Base-by-base conservation (phyloP, 2,329 filamentous ascomycete genomes). In the Alternaria sp. region DNA sequence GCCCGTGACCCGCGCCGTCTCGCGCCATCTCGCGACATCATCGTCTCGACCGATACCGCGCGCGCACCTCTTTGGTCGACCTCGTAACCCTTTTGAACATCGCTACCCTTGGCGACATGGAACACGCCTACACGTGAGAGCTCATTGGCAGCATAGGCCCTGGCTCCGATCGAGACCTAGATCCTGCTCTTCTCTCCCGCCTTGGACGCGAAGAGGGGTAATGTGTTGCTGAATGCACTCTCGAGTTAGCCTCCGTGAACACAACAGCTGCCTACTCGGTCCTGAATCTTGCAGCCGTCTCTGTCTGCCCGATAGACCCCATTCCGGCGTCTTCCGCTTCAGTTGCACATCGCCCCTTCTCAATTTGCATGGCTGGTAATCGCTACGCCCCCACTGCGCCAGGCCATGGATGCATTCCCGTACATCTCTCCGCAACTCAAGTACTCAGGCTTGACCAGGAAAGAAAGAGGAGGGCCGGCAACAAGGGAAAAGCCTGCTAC, bases 131-230 rank as follows among this genome's bases (percentile, higher is more conserved):
- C 43, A 60, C 56, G 49, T 60, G 60, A 60, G 44, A 37, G 44
- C 44, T 30, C 51, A 50, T 63, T 63, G 51, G 56, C 56, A 62
- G 56, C 56, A 20, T 18, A 41, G 18, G 44, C 60, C 37, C 37
- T 47, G 55, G 50, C 15, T 54, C 60, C 33, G 50, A 45, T 28
- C 41, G 43, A 59, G 47, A 47, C 55, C 60, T 45, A 44, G 49
- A 45, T 33, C 55, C 55, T 62, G 55, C n/a, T 37, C 47, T 58
- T 37, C 23, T 56, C 28, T 64, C 54, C 54, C 59, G 63, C 37
- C 63, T 57, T 53, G 46, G 55, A 37, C 28, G 47, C 33, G 37
- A 60, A 61, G 64, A 66, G 64, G 64, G 64, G 64, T 66, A 66
- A 56, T 21, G 26, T 30, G 41, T 37, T 54, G 33, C 57, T 54